A percentile compares a stretch with the other conserved stretches of the same genome.
These are phyloP conservation scores for Neocucurbitaria cava DNA, from an alignment of 2,329 filamentous ascomycete genomes.

Conservation along the genomic window DNA sequence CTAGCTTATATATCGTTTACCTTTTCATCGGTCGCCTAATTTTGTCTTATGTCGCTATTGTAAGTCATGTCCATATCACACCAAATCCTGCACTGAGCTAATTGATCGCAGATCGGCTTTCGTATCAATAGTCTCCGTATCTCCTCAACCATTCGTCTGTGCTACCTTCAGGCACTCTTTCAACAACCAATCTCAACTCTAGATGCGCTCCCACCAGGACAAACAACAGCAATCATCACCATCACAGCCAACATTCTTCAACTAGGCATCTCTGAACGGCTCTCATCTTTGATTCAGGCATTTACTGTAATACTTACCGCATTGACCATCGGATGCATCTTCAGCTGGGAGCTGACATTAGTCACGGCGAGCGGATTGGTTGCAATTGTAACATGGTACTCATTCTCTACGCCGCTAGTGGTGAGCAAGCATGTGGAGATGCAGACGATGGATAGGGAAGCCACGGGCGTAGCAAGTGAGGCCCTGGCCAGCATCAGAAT, in stretches of 20 bases:
- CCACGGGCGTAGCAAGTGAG: conserved; percentile 24
- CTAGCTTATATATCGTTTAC: conserved; percentile 60
- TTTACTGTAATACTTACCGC: conserved; percentile 28
- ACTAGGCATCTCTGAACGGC: conserved; percentile 37
- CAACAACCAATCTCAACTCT: conserved; percentile 31
- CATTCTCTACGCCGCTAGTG: conserved; percentile 22
- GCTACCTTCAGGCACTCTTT: conserved; percentile 33
- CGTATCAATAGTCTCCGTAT: conserved; percentile 33
- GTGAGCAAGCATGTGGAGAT: conserved; percentile 23
- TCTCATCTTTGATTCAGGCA: conserved; percentile 34
- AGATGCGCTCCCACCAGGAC: conserved; percentile 35
- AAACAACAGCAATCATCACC: conserved; percentile 37
- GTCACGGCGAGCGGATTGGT: conserved; percentile 32
- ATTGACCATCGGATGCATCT: conserved; percentile 34
- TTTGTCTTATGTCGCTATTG: conserved; percentile 63
- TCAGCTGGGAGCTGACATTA: conserved; percentile 35
- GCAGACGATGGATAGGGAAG: conserved; percentile 27
- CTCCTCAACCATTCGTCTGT: conserved; percentile 33
- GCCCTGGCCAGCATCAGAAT: conserved; percentile 28
- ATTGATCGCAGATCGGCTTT: conserved; percentile 29
- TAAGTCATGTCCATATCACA: conserved; percentile 28
- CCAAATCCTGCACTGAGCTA: neutral
- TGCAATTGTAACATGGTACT: conserved; percentile 30
- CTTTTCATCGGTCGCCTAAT: conserved; percentile 63
- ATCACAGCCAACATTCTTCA: conserved; percentile 36